Conservation (phyloP, 73 alveolate species). For the Strombidium stylifer region DNA sequence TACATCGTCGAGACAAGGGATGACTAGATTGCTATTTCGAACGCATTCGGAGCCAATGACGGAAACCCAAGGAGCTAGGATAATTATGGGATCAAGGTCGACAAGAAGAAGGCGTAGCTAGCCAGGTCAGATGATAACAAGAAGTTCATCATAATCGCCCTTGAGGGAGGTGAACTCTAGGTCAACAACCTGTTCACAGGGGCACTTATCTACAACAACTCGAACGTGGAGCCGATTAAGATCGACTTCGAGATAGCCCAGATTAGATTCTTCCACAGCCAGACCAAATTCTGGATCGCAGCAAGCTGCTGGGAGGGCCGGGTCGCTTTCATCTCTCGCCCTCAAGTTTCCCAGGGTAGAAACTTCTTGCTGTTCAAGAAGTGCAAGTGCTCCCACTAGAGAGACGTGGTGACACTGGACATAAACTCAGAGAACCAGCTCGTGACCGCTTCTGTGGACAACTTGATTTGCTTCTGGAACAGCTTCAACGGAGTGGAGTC, state of each 20-base stretch:
- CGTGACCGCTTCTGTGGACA: conserved; percentile 30
- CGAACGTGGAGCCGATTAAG: too few relatives aligned
- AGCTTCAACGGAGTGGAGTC: conserved; percentile 19
- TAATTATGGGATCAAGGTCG: too few relatives aligned
- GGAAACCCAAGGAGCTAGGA: too few relatives aligned
- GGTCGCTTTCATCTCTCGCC: conserved; percentile 18
- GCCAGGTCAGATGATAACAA: too few relatives aligned
- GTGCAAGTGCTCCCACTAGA: conserved; percentile 5
- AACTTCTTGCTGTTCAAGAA: neutral
- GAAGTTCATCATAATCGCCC: conserved; percentile 21
- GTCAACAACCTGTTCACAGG: conserved; percentile 31
- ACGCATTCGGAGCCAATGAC: too few relatives aligned
- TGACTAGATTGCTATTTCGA: neutral
- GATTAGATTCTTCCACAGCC: conserved; percentile 9
- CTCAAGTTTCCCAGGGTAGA: neutral
- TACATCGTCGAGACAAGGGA: conserved; percentile 7
- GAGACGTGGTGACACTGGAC: conserved; percentile 20
- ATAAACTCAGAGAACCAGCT: conserved; percentile 16
- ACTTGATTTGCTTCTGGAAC: conserved; percentile 34
- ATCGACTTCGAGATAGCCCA: conserved; percentile 19
- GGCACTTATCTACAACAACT: conserved; percentile 1
- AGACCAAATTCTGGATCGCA: conserved; percentile 18
- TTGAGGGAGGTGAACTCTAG: conserved; percentile 16
- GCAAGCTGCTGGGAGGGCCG: conserved; percentile 29
- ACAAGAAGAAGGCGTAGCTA: too few relatives aligned